Conservation (phyloP, 441 rosid species). For the Syzygium syzygioides region DNA sequence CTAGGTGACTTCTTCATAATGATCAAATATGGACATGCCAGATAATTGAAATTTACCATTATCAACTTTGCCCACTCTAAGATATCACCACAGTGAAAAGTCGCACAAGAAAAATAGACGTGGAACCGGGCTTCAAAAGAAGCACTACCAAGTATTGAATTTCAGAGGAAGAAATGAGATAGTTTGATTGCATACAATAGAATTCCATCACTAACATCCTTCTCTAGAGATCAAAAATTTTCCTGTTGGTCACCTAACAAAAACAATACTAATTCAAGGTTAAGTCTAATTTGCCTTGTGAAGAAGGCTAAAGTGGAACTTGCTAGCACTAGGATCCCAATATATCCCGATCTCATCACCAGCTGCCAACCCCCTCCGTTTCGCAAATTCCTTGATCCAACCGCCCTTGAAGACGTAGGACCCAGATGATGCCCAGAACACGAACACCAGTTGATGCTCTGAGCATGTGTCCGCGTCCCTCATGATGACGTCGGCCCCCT, state of each 20-base stretch:
- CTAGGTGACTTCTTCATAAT: neutral
- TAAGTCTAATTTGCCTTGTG: no score
- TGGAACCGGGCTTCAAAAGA: no score
- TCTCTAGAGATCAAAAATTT: no score
- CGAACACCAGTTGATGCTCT: neutral
- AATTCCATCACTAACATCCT: no score
- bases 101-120: neutral
- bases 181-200: no score
- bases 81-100: neutral
- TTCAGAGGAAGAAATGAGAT: no score
- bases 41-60: neutral
- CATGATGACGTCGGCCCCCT: neutral
- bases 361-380: neutral
- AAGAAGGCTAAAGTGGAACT: no score
- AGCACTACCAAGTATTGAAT: no score
- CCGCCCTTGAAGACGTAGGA: neutral
- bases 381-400: neutral
- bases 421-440: neutral
- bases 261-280: no score
- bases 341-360: neutral
- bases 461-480: neutral
- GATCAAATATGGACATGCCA: neutral
- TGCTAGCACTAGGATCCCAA: no score
- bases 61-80: neutral
- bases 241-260: no score